Conservation (phyloP, 768 basidiomycete genomes). For the Mycena chlorophos region DNA sequence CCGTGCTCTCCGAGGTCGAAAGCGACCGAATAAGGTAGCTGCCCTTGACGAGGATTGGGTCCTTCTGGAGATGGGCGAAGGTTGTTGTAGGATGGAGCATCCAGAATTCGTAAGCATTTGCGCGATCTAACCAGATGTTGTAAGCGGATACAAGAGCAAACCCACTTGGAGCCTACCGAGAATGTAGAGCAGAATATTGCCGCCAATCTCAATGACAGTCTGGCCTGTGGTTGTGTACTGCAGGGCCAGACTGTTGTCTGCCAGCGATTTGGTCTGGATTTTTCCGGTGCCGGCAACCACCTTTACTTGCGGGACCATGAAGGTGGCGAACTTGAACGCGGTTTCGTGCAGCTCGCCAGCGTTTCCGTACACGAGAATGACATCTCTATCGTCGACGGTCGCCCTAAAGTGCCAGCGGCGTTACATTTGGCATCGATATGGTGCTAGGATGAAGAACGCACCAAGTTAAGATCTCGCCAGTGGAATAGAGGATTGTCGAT, state of each 20-base stretch:
- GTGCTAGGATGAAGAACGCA: too few species aligned
- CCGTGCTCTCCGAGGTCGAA: conserved; percentile 34
- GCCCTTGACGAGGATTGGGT: conserved; percentile 49
- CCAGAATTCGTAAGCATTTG: conserved; percentile 54
- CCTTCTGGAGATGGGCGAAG: conserved; percentile 36
- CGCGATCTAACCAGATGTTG: conserved; percentile 38
- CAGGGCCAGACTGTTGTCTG: conserved; percentile 37
- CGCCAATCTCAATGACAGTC: conserved; percentile 47
- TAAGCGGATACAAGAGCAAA: neutral
- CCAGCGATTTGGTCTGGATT: conserved; percentile 38
- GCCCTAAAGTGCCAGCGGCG: conserved; percentile 35
- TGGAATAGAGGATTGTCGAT: conserved; percentile 46
- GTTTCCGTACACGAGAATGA: conserved; percentile 50
- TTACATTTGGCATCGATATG: too few species aligned
- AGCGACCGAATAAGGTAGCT: conserved; percentile 49
- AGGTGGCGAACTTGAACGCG: conserved; percentile 40
- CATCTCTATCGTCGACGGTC: conserved; percentile 47
- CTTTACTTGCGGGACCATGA: conserved; percentile 28
- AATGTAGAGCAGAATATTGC: conserved; percentile 44
- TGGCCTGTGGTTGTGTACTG: conserved; percentile 50
- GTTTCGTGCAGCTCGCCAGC: conserved; percentile 50
- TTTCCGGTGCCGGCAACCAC: conserved; percentile 38
- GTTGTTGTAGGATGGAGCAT: conserved; percentile 43
- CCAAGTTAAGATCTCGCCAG: conserved; percentile 53
- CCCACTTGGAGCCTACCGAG: conserved; percentile 38